phyloP scores from a whole-genome alignment of 768 basidiomycete species.

The Tylopilus intermedius region DNA sequence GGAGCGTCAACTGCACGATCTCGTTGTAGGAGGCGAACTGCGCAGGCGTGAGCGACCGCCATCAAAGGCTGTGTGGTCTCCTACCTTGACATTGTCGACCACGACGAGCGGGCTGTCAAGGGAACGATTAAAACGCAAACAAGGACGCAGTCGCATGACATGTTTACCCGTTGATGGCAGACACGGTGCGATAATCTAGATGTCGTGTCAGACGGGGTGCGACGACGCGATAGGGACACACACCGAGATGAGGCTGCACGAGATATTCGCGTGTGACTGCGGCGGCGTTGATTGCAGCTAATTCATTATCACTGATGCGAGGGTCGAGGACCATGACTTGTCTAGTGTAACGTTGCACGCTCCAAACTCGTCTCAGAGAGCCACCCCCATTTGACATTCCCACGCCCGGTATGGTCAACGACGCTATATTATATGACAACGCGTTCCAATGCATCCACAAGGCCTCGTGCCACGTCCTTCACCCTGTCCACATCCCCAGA shows the following conservation, averaged over 20 bases:
- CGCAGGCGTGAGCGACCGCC: conserved; percentile 12
- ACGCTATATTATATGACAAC: conserved; percentile 6
- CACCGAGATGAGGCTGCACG: conserved; percentile 86
- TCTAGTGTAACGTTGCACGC: too few relatives aligned
- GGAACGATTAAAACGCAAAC: background rate
- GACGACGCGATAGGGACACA: conserved; percentile 10
- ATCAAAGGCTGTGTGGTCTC: conserved; percentile 17
- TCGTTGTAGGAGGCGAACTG: conserved; percentile 98
- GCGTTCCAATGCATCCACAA: conserved; percentile 33
- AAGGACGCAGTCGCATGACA: background rate
- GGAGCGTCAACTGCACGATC: conserved; percentile 91
- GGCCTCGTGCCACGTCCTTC: conserved; percentile 38
- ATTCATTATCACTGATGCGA: conserved; percentile 64
- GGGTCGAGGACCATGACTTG: conserved; percentile 42
- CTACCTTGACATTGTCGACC: conserved; percentile 95
- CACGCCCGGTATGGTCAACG: conserved; percentile 16
- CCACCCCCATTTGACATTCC: conserved; percentile 13
- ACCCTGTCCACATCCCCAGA: conserved; percentile 36
- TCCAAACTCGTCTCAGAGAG: too few relatives aligned
- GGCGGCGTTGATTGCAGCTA: conserved; percentile 79
- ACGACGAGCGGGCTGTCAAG: conserved; percentile 83
- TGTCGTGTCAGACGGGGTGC: conserved; percentile 7
- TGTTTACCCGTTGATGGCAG: conserved; percentile 92
- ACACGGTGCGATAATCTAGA: conserved; percentile 94
- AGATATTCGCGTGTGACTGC: conserved; percentile 86